Conservation (phyloP, 169 alveolate genomes). For the Babesia divergens region DNA sequence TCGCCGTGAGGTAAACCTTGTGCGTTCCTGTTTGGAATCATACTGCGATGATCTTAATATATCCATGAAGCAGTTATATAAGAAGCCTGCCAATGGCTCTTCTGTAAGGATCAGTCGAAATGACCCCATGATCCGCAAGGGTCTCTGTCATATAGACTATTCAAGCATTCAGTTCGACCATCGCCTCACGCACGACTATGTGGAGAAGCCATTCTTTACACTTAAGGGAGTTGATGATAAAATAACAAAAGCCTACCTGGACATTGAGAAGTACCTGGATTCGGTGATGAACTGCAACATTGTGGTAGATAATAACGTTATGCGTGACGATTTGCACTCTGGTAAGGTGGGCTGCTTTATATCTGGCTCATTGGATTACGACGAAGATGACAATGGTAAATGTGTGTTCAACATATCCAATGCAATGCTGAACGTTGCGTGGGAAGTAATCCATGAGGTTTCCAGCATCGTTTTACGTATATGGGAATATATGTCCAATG, state of each 20-base stretch:
- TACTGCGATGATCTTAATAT: constrained; percentile 13
- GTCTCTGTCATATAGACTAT: constrained; percentile 13
- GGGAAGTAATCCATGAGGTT: constrained; percentile 53
- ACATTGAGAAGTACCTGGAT: not conserved
- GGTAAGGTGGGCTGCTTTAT: constrained; percentile 33
- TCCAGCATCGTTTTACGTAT: not conserved
- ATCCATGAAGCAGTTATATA: not conserved
- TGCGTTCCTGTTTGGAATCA: not conserved
- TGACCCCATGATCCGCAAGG: not conserved
- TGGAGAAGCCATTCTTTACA: constrained; percentile 7
- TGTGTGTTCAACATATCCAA: constrained; percentile 27
- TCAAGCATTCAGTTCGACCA: not conserved
- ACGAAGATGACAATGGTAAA: not conserved
- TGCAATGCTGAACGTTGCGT: constrained; percentile 32
- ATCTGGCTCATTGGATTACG: constrained; percentile 26
- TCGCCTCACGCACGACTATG: constrained; percentile 13
- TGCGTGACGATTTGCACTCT: not conserved
- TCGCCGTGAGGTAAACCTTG: constrained; percentile 34
- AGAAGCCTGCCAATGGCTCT: not conserved
- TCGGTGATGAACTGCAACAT: constrained; percentile 1
- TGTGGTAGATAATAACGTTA: not conserved
- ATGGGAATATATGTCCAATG: not conserved
- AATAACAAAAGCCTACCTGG: not conserved
- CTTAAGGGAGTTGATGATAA: not conserved
- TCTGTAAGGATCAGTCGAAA: not conserved